Base-by-base conservation (phyloP, 495 filamentous ascomycete genomes). In the Emericellopsis terricola region DNA sequence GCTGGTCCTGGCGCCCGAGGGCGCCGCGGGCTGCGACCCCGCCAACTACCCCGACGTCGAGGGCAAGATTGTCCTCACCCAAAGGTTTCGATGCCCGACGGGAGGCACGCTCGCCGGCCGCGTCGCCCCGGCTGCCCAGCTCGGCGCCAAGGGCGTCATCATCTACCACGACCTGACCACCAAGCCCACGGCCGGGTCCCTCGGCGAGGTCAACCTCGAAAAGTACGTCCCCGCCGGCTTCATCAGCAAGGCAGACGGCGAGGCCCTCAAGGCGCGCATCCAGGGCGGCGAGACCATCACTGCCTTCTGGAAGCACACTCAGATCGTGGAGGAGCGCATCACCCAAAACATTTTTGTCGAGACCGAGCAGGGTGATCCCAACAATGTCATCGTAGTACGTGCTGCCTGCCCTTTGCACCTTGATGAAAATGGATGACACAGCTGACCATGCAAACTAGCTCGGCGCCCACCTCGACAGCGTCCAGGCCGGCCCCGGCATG, bases 391-490 rank as follows among this genome's bases (percentile, higher is more conserved):
- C 15, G 42, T 58, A 20, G 23, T 26, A 26, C 23, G 23, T 26
- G 23, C 6, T 4, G 52, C 53, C 2, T 55, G 57, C 2, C 57
- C 57, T 7, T 6, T 6, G 43, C 41, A 3, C 76, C 8, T 64
- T 69, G 44, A 70, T 72, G 21, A 76, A 73, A 41, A 51, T 43
- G 7, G 77, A 78, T 34, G 67, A 81, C 48, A 64, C 68, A n/a
- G 48, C 51, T 15, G 55, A 72, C 38, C 78, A 76, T 39, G 59
- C 73, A 10, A 48, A 82, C 30, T 52, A 68, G 3, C 42, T 64
- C 3, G 58, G 60, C 3, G 60, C 54, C 1, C 60, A 63, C 39
- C 38, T 60, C 18, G 60, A 64, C 39, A 53, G 49, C 21, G 60
- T 64, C 6, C 51, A 60, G 31, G 60, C 60, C 1, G 60, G 60